Conservation (phyloP, 352 stramenopile species). For the Globisporangium radiosum region DNA sequence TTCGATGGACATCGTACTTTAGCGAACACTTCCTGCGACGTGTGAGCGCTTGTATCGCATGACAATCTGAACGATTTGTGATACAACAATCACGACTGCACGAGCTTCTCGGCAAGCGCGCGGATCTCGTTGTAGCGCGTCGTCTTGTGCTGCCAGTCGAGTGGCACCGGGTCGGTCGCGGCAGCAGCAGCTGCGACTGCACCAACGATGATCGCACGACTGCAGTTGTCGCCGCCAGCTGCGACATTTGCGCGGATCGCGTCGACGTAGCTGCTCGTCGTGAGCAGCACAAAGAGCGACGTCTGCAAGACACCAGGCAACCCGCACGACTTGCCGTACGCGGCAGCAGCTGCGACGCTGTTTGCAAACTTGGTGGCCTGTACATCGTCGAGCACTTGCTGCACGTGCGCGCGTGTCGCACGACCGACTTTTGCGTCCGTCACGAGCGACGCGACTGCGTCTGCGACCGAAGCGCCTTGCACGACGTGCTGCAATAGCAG, state of each 20-base stretch:
- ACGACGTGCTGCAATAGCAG: constrained; percentile 52
- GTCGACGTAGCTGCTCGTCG: constrained; percentile 31
- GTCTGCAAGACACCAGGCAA: constrained; percentile 52
- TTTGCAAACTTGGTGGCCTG: constrained; percentile 31
- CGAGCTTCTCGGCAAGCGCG: constrained; percentile 30
- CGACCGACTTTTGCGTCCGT: constrained; percentile 28
- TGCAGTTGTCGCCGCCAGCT: constrained; percentile 66
- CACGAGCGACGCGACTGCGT: constrained; percentile 30
- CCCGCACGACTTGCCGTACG: constrained; percentile 54
- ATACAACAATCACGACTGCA: constrained; percentile 9
- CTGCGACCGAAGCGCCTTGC: constrained; percentile 22
- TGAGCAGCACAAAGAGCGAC: constrained; percentile 53
- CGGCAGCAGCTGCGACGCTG: constrained; percentile 31
- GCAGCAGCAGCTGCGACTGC: constrained; percentile 34
- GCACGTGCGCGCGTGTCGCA: constrained; percentile 23
- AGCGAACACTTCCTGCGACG: too few relatives aligned
- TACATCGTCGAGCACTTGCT: constrained; percentile 43
- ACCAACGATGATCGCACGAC: constrained; percentile 55
- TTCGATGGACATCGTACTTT: too few relatives aligned
- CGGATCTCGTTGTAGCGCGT: constrained; percentile 30
- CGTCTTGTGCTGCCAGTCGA: constrained; percentile 47
- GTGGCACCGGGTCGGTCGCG: constrained; percentile 23
- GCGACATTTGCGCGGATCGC: constrained; percentile 49
- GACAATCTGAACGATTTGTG: too few relatives aligned
- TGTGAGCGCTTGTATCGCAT: too few relatives aligned